Evolutionary conservation across 495 filamentous ascomycete species (phyloP).

Genomic region (Penicillium coprophilum): DNA sequence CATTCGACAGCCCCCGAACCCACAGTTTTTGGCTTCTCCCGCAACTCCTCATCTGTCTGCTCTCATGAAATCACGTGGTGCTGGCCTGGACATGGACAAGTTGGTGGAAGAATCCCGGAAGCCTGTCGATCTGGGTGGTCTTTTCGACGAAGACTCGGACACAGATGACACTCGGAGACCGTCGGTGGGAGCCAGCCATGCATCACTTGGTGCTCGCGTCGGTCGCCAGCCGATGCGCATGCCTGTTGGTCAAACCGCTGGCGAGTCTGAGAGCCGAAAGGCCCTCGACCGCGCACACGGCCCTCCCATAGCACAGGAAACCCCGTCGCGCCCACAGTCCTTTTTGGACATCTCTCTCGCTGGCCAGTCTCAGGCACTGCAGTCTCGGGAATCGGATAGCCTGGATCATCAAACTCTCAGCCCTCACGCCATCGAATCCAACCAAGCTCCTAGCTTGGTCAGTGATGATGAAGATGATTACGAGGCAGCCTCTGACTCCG

Average conservation of each 20-base stretch:
- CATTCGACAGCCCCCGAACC: slow-evolving; percentile 20
- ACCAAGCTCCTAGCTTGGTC: slow-evolving; percentile 79
- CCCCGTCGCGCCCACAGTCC: slow-evolving; percentile 33
- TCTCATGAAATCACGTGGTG: slow-evolving; percentile 63
- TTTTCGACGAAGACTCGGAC: slow-evolving; percentile 56
- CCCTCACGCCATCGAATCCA: slow-evolving; percentile 76
- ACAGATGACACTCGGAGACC: slow-evolving; percentile 48
- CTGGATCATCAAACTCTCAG: slow-evolving; percentile 65
- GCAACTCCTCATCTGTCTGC: slow-evolving; percentile 76
- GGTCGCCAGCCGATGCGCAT: slow-evolving; percentile 56
- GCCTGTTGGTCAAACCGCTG: slow-evolving; percentile 53
- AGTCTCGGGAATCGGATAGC: slow-evolving; percentile 47
- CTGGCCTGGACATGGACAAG: slow-evolving; percentile 60
- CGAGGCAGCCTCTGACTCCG: slow-evolving; percentile 52
- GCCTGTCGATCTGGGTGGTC: slow-evolving; percentile 34
- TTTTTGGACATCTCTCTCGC: slow-evolving; percentile 37
- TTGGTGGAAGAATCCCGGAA: slow-evolving; percentile 37
- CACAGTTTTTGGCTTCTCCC: slow-evolving; percentile 52
- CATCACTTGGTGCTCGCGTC: slow-evolving; percentile 24
- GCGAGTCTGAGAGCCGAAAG: slow-evolving; percentile 57
- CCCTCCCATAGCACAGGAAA: slow-evolving; percentile 33
- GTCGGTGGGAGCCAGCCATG: slow-evolving; percentile 43
- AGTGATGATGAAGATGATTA: slow-evolving; percentile 83
- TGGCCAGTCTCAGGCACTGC: slow-evolving; percentile 29
- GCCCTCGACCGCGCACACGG: slow-evolving; percentile 39